These are phyloP conservation scores for Castanopsis chinensis DNA, from an alignment of 306 rosid genomes.

Conservation along the genomic window DNA sequence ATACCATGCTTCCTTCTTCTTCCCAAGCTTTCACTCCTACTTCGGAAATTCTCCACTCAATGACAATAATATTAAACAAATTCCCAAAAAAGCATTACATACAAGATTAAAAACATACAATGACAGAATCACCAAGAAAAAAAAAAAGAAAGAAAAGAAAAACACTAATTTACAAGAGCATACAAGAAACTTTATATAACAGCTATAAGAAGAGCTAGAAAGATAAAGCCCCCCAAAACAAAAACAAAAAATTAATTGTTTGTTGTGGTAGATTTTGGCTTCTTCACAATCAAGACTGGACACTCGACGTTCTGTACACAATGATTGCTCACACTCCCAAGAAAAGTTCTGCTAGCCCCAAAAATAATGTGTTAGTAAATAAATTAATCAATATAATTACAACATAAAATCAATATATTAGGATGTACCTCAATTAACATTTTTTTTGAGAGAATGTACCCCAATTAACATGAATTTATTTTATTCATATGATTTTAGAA, in stretches of 20 bases:
- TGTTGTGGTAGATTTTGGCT: slow-evolving; percentile 49
- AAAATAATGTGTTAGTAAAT: not conserved
- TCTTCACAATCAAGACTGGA: slow-evolving; percentile 82
- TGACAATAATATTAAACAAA: not conserved
- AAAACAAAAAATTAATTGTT: not conserved
- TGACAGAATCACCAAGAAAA: not conserved
- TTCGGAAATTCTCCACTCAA: not conserved
- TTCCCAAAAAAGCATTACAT: not conserved
- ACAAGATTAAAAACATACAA: not conserved
- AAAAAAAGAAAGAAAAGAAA: no score
- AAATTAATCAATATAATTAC: no score
- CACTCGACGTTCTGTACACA: slow-evolving; percentile 80
- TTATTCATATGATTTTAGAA: no score
- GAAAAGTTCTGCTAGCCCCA: slow-evolving; percentile 59
- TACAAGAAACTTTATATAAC: not conserved
- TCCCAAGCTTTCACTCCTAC: not conserved
- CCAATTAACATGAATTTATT: no score
- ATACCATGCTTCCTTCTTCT: not conserved
- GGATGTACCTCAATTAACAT: no score
- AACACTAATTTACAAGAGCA: not conserved
- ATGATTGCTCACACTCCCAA: slow-evolving; percentile 91
- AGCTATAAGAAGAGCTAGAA: not conserved
- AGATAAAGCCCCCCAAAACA: not conserved
- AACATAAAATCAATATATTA: no score
- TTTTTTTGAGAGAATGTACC: no score